Evolutionary conservation across 352 stramenopile species (phyloP), one percentile per base, ranked within the genome.

Genomic region (Globisporangium ultimum): DNA sequence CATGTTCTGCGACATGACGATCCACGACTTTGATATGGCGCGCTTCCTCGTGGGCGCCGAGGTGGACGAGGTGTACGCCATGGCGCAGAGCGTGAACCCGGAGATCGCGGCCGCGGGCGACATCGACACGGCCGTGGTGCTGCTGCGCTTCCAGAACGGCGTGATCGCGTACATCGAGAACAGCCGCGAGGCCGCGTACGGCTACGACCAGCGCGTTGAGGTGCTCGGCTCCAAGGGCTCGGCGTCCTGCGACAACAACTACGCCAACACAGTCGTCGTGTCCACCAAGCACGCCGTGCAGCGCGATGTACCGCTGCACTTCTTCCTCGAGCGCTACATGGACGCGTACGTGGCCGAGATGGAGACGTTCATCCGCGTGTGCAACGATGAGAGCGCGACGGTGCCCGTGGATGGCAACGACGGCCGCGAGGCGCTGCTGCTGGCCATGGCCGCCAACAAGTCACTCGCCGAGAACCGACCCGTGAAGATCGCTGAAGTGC

Each of bases 21-120:
- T 98, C 69, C 94, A 98, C 77, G 94, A 98, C 81, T 85, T 98
- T 48, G 93, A 98, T 64, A 98, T 98, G 84, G 84, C 85, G 48
- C 85, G 93, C 45, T 98, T 97, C 72, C 76, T 98, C 34, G 89
- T 97, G 47, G 24, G 24, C 5, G 24, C 24, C 24, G 24, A 32
- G 24, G 24, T 32, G 5, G 24, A 32, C 24, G 24, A 32, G 24
- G 24, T 32, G 24, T 32, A 32, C 24, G 24, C 24, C 24, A 32
- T 32, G 24, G 24, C 24, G 24, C 24, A 32, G 24, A 32, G 24
- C 24, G 24, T 32, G 24, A 32, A 32, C 2, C 24, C 24, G 24
- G 24, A 32, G 24, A 32, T 32, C 24, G 24, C 24, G 24, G 24
- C 24, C 2, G 24, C 24, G 24, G 24, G 24, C 24, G 24, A 32